Evolutionary conservation across 2,329 filamentous ascomycete species (phyloP), one percentile per base, ranked within the genome.

Genomic region (Clonostachys rhizophaga): DNA sequence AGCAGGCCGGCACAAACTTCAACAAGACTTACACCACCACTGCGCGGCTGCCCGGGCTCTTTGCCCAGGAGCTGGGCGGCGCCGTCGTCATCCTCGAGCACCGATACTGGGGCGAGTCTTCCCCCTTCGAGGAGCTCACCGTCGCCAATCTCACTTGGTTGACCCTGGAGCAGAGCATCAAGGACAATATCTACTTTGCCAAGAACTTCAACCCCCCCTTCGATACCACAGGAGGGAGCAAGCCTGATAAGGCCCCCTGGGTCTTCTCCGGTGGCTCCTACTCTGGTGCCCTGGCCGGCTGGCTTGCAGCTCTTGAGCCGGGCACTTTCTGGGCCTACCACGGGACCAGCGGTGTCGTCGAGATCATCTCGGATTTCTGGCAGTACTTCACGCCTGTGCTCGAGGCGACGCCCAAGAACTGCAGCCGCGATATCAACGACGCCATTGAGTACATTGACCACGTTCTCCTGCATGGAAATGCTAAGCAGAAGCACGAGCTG

Each of bases 261-360:
- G 82, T 92, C 48, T 81, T 79, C 0, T 90, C 91, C 50, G 89
- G 89, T 5, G 88, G 88, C 7, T 89, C 85, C 0, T 94, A 94
- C 59, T 83, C 87, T 2, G 89, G 89, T 13, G 84, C 84, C 1
- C 84, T 90, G 53, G 83, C 83, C 9, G 87, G 87, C 0, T 88
- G 92, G 61, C 64, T 89, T 42, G 79, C 87, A 16, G 78, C 82
- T 42, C 64, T 84, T 12, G 91, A 91, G 58, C 89, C 89, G 0
- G 83, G 90, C 37, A 71, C 84, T 9, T 91, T 87, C 63, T 91
- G 79, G 76, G 89, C 78, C 4, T 79, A 86, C 8, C 89, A 94
- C 43, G 83, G 84, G 0, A 89, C 86, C 0, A 91, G 86, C 1
- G 89, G 86, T 3, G 86, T 91, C 2, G 86, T 86, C 0, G 77